These are phyloP conservation scores for Dictyostelium discoideum DNA, from an alignment of 78 protist genomes.

Conservation along the genomic window DNA sequence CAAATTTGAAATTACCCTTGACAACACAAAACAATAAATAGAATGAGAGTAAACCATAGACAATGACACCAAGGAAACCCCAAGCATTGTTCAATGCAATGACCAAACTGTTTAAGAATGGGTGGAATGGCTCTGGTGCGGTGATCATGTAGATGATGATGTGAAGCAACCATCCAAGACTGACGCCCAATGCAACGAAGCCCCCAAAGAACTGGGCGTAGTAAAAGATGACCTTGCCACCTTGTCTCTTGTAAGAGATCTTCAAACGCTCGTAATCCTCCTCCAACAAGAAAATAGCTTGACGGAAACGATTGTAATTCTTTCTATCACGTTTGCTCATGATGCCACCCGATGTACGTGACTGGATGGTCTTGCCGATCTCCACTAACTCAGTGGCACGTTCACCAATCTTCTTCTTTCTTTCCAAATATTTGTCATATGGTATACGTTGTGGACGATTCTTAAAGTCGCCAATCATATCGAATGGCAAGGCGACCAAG, in stretches of 20 bases:
- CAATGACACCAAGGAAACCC: constrained; percentile 88
- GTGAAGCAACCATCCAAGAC: constrained; percentile 90
- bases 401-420: constrained; percentile 64
- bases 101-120: constrained; percentile 87
- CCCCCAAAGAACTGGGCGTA: constrained; percentile 70
- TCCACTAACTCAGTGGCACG: constrained; percentile 39
- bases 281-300: constrained; percentile 84
- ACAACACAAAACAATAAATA: constrained; percentile 84
- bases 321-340: constrained; percentile 60
- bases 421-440: constrained; percentile 57
- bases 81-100: constrained; percentile 84
- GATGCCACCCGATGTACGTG: constrained; percentile 48
- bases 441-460: constrained; percentile 86
- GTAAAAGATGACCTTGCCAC: constrained; percentile 76
- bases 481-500: constrained; percentile 90
- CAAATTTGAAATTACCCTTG: constrained; percentile 93
- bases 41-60: constrained; percentile 91
- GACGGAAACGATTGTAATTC: constrained; percentile 81
- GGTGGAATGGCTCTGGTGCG: constrained; percentile 61
- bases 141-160: constrained; percentile 84
- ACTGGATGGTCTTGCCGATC: constrained; percentile 69
- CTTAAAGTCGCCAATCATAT: constrained; percentile 79
- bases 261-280: constrained; percentile 84
- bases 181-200: constrained; percentile 58
- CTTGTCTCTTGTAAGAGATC: constrained; percentile 83